A percentile compares a stretch with the other conserved stretches of the same genome.
These are phyloP conservation scores for Graphiopsis chlorocephala DNA, from an alignment of 2,329 filamentous ascomycete species.

Conservation along the genomic window DNA sequence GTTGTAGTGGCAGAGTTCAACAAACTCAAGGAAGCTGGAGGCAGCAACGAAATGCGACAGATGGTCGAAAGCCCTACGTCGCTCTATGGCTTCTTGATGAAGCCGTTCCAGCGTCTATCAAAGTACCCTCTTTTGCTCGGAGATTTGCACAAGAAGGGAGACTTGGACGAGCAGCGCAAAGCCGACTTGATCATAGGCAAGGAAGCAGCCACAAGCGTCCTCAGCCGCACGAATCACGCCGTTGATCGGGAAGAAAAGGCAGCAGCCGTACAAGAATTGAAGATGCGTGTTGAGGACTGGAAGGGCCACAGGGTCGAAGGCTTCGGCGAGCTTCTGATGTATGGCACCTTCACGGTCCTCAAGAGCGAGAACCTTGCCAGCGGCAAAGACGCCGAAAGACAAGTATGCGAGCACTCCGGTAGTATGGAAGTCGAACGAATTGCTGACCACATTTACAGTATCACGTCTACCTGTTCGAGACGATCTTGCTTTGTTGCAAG, in stretches of 20 bases:
- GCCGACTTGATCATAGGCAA: conserved; percentile 74
- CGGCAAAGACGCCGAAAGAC: conserved; percentile 82
- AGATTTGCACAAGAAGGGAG: conserved; percentile 82
- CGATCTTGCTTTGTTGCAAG: conserved; percentile 94
- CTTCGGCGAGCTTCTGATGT: conserved; percentile 85
- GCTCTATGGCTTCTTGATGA: conserved; percentile 86
- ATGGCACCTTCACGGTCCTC: conserved; percentile 87
- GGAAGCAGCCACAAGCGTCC: conserved; percentile 74
- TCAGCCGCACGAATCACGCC: conserved; percentile 83
- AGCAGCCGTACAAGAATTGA: conserved; percentile 79
- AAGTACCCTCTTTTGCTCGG: conserved; percentile 91
- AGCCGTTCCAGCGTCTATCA: conserved; percentile 91
- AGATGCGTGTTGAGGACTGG: conserved; percentile 88
- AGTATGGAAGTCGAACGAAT: conserved; percentile 14
- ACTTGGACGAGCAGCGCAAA: conserved; percentile 66
- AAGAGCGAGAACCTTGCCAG: conserved; percentile 51
- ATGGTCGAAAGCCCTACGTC: conserved; percentile 87
- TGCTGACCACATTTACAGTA: conserved; percentile 57
- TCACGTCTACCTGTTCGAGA: conserved; percentile 95
- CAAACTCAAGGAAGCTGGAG: conserved; percentile 74
- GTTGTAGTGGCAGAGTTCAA: conserved; percentile 83
- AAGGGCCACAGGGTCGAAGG: conserved; percentile 85
- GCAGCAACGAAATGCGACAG: conserved; percentile 57
- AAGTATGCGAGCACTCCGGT: conserved; percentile 54
- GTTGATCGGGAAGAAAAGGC: conserved; percentile 83